Conservation (phyloP, 768 basidiomycete genomes). For the Gyrodon lividus region DNA sequence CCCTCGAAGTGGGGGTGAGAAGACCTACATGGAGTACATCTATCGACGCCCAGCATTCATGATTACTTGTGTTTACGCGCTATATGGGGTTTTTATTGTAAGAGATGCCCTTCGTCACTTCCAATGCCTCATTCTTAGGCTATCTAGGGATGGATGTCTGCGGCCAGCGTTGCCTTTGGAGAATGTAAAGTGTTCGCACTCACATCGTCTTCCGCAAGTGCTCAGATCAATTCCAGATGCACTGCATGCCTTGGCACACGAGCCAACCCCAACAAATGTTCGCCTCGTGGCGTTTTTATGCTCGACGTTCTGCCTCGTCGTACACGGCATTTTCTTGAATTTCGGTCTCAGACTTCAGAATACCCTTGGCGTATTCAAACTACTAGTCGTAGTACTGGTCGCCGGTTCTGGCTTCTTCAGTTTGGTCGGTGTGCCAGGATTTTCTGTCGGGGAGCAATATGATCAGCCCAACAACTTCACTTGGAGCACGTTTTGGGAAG, state of each 20-base stretch:
- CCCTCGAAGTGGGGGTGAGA: constrained; percentile 72
- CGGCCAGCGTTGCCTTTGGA: constrained; percentile 64
- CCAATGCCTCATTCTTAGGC: neutral
- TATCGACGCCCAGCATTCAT: constrained; percentile 62
- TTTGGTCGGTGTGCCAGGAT: constrained; percentile 47
- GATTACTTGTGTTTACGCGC: constrained; percentile 55
- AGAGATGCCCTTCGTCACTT: constrained; percentile 16
- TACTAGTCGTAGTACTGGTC: constrained; percentile 53
- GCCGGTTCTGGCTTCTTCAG: constrained; percentile 53
- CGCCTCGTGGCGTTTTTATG: constrained; percentile 56
- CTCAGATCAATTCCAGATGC: constrained; percentile 45
- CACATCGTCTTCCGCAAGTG: neutral
- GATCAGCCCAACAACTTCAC: constrained; percentile 55
- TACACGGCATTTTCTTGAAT: constrained; percentile 54
- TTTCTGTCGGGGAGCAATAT: constrained; percentile 49
- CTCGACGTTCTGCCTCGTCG: constrained; percentile 52
- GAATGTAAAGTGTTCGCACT: constrained; percentile 51
- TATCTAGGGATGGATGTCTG: constrained; percentile 54
- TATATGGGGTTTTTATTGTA: constrained; percentile 59
- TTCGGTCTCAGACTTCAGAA: constrained; percentile 67
- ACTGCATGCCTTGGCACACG: constrained; percentile 50
- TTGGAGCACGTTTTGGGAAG: constrained; percentile 65
- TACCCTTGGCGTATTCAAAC: constrained; percentile 57
- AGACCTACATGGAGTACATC: constrained; percentile 74
- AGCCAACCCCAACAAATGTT: constrained; percentile 44